Evolutionary conservation across 2,329 filamentous ascomycete species (phyloP), one percentile per base, ranked within the genome.

Genomic region (Trichophaea hybrida): DNA sequence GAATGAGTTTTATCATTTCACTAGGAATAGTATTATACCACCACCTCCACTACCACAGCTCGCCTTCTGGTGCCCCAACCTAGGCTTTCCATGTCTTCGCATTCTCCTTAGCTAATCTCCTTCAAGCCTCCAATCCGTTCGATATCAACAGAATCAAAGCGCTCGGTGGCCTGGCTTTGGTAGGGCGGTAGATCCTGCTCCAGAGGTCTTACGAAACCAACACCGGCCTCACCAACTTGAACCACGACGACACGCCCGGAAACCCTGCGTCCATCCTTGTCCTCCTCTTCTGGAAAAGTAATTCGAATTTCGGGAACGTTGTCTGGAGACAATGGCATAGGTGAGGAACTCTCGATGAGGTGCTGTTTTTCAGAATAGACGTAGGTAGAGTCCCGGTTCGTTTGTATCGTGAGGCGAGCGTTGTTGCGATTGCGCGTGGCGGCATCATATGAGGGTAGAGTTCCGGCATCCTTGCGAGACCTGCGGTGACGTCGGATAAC

Each of bases 281-380:
- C 90, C 68, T 94, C 84, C 76, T 97, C 93, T 69, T 94, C 88
- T 13, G 93, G 93, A 77, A 98, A 97, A 38, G 93, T 97, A 73
- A 98, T 95, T 74, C 90, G 88, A 69, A 98, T 98, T 75, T 97
- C 87, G 17, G 93, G 93, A 33, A 97, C 66, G 17, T 31, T 62
- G 10, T 66, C 87, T n/a, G 86, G 84, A 50, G 85, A 87, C 68
- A 85, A 76, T 24, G 90, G 86, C 13, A 88, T 67, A 38, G 64
- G 64, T 17, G 65, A 64, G 24, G 65, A 65, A 54, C 58, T 64
- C 34, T 64, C 64, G 46, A 68, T 61, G 38, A 68, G 60, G 35
- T 62, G 54, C 40, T 67, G 59, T 62, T 67, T 69, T 49, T 69
- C 68, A 5, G 66, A 68, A 58, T 61, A 69, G 31, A 57, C 59